phyloP scores from a whole-genome alignment of 2,329 filamentous ascomycete genomes.

The Xylaria hypoxylon region DNA sequence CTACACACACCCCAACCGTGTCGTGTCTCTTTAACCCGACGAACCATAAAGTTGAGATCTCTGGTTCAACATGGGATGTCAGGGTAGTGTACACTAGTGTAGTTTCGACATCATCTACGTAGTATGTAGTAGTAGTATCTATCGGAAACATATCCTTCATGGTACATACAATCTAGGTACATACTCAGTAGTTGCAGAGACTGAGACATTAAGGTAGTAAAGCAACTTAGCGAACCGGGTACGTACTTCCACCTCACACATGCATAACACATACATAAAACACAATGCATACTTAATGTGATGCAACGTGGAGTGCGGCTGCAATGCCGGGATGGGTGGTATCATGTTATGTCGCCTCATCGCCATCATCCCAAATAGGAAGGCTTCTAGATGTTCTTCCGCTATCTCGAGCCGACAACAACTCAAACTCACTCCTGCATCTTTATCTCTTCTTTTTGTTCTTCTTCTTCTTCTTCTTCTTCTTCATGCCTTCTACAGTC shows the following conservation, averaged over 20 bases:
- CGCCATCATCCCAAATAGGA: slow-evolving; percentile 27
- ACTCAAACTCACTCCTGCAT: background rate
- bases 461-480: too few species aligned
- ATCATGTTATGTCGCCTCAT: slow-evolving; percentile 19
- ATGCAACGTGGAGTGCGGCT: slow-evolving; percentile 27
- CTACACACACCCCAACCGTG: slow-evolving; percentile 24
- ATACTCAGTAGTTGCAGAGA: too few species aligned
- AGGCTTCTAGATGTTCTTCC: slow-evolving; percentile 35
- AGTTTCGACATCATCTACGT: too few species aligned
- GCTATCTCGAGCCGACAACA: slow-evolving; percentile 26
- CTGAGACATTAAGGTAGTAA: too few species aligned
- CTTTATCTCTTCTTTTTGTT: background rate
- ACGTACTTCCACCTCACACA: background rate
- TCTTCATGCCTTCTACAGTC: too few species aligned
- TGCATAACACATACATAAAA: slow-evolving; percentile 1
- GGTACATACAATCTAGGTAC: too few species aligned
- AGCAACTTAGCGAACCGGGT: background rate
- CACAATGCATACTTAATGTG: background rate
- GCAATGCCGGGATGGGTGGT: slow-evolving; percentile 14
- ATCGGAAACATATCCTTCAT: slow-evolving; percentile 21
- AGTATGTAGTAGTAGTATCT: too few species aligned
- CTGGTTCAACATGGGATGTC: background rate
- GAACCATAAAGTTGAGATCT: slow-evolving; percentile 15
- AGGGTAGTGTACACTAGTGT: background rate
- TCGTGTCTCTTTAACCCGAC: slow-evolving; percentile 11